These are phyloP conservation scores for Crithidia fasciculata DNA, from an alignment of 208 protist genomes.

Conservation along the genomic window DNA sequence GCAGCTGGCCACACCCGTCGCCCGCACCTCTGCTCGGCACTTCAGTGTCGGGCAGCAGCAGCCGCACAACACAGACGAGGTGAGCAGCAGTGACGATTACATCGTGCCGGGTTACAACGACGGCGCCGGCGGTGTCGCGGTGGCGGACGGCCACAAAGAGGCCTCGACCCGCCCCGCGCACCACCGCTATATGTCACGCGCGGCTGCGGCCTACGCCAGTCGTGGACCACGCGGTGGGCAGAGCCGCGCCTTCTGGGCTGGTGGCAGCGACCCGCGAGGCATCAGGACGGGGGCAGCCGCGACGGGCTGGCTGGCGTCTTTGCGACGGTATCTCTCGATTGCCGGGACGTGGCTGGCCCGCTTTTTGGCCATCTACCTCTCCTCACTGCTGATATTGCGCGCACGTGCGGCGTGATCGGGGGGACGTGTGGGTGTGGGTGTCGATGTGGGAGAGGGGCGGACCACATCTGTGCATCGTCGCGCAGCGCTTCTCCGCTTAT, in stretches of 20 bases:
- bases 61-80: not conserved
- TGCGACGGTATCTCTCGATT: constrained; percentile 9
- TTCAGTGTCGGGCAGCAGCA: not conserved
- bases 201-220: constrained; percentile 10
- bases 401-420: not conserved
- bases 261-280: not conserved
- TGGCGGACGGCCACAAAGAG: not conserved
- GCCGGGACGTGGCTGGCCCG: constrained; percentile 11
- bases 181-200: not conserved
- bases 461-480: no score
- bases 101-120: constrained; percentile 7
- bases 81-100: constrained; percentile 20
- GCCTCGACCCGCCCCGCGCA: not conserved
- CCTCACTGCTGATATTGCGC: constrained; percentile 9
- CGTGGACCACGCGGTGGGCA: not conserved
- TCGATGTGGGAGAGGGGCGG: not conserved
- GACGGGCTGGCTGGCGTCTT: not conserved
- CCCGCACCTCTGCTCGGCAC: no score
- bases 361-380: constrained; percentile 14
- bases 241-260: not conserved
- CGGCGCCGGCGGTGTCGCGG: not conserved
- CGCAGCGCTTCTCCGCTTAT: no score
- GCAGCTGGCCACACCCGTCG: not conserved
- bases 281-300: not conserved
- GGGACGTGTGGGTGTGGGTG: not conserved